Evolutionary conservation across 768 basidiomycete genomes (phyloP), one percentile per base, ranked within the genome.

Genomic region (Multifurca ochricompacta): DNA sequence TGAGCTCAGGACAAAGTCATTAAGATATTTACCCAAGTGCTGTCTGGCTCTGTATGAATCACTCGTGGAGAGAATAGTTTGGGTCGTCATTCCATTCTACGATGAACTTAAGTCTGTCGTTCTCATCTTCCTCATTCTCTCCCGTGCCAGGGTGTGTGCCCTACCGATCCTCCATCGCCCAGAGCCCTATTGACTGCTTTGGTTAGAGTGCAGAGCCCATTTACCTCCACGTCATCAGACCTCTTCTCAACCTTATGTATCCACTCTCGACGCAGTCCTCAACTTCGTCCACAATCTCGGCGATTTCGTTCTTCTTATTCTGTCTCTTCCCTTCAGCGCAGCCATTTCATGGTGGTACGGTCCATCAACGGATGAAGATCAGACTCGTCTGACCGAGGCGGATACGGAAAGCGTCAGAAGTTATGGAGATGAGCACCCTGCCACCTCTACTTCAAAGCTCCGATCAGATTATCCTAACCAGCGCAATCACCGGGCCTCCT

Each of bases 131-230:
- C 78, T 91, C 46, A 73, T 91, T 23, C 60, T 89, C 34, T 86
- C 87, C 54, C 81, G 89, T 49, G 81, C 89, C 54, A 73, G 83
- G 68, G 89, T 86, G 65, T 55, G 55, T 64, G n/a, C n/a, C n/a
- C n/a, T n/a, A 28, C 25, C 18, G 8, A 27, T 9, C 32, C 13
- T 39, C 16, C 0, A 3, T 48, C 19, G 25, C 27, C 28, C 27
- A 18, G 23, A 19, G 8, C 21, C 19, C 19, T 23, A 9, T 46
- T 61, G 50, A 61, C 37, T 27, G 21, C 3, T 25, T 44, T 41
- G 14, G 51, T 6, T 61, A 92, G 90, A 88, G 87, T 25, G 87
- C 91, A 27, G 91, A 92, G 68, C 91, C 90, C 6, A 77, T 92
- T 41, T 89, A 80, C 62, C 73, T 92, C 18, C 86, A 92, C 66